phyloP scores from a whole-genome alignment of 257 asterid genomes.

The Ligustrum vulgare region DNA sequence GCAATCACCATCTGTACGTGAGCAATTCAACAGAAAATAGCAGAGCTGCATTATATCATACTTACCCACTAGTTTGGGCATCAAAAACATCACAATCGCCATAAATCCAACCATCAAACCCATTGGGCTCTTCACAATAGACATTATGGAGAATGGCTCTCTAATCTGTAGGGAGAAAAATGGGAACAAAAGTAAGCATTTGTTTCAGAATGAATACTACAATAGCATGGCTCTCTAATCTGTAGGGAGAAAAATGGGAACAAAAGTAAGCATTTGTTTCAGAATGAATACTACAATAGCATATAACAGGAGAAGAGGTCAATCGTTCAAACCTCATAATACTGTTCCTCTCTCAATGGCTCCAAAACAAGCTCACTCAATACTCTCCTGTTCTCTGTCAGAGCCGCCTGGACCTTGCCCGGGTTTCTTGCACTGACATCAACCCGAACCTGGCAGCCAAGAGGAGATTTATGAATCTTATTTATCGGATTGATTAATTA shows the following conservation, averaged over 20 bases:
- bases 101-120: slow-evolving; percentile 99
- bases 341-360: slow-evolving; percentile 89
- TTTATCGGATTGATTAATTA: slow-evolving; percentile 5
- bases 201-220: too few species aligned
- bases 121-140: slow-evolving; percentile 92
- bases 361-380: slow-evolving; percentile 85
- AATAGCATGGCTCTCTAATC: slow-evolving; percentile 92
- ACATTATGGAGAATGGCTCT: slow-evolving; percentile 78
- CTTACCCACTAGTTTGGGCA: slow-evolving; percentile 99
- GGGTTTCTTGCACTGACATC: slow-evolving; percentile 98
- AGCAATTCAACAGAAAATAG: slow-evolving; percentile 17
- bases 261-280: too few species aligned
- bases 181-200: too few species aligned
- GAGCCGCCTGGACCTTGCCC: slow-evolving; percentile 97
- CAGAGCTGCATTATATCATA: background rate
- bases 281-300: background rate
- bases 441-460: slow-evolving; percentile 67
- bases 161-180: slow-evolving; percentile 54
- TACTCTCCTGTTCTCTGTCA: slow-evolving; percentile 87
- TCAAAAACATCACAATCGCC: slow-evolving; percentile 86
- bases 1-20: background rate
- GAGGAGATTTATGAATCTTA: background rate
- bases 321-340: slow-evolving; percentile 66
- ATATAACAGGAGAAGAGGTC: background rate
- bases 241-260: slow-evolving; percentile 37